Conservation (phyloP, 208 protist species). For the Angomonas deanei region DNA sequence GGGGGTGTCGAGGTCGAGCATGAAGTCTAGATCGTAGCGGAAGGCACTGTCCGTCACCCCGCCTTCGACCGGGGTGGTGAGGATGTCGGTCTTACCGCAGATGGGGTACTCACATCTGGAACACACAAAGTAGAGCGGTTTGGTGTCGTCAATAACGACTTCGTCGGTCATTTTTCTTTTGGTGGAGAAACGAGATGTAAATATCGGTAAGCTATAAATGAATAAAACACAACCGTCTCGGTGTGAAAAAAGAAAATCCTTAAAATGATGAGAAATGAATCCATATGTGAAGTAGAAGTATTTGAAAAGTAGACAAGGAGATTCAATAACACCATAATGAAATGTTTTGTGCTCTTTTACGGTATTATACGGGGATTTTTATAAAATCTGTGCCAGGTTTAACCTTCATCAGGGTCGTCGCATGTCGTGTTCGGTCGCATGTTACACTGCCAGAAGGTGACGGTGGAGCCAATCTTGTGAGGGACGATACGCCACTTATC, state of each 20-base stretch:
- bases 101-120: slow-evolving; percentile 76
- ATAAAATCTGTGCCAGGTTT: slow-evolving; percentile 9
- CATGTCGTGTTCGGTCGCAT: slow-evolving; percentile 67
- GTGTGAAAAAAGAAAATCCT: no score
- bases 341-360: neutral
- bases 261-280: no score
- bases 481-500: slow-evolving; percentile 79
- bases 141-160: neutral
- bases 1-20: slow-evolving; percentile 59
- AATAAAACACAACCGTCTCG: no score
- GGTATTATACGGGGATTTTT: neutral
- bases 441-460: slow-evolving; percentile 55
- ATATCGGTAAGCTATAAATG: neutral
- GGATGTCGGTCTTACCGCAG: slow-evolving; percentile 43
- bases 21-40: slow-evolving; percentile 61
- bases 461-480: slow-evolving; percentile 19
- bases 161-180: neutral
- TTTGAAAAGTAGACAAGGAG: no score
- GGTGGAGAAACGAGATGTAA: neutral
- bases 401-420: slow-evolving; percentile 65
- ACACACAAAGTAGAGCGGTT: slow-evolving; percentile 58
- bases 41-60: slow-evolving; percentile 65
- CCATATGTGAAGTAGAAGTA: no score
- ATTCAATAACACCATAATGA: no score
- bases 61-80: slow-evolving; percentile 24